Evolutionary conservation across 371 early-diverging fungal genomes (phyloP), one percentile per base, ranked within the genome.

Genomic region (Mortierella sp.): DNA sequence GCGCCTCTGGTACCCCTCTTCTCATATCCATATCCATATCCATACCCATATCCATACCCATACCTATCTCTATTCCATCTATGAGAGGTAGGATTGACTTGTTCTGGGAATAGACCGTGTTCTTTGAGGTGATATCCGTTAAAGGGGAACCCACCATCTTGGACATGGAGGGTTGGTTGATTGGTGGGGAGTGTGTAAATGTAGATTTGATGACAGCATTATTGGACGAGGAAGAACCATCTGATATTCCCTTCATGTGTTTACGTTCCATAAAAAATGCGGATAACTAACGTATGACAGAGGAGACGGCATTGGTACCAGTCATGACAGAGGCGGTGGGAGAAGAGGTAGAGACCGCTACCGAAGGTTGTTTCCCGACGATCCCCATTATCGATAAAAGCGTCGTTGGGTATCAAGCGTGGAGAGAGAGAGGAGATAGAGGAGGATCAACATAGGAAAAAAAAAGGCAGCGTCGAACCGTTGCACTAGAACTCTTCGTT

Each of bases 191-290:
- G 24, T 55, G 66, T 13, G 36, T 40, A 22, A 67, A 36, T 22
- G 64, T 65, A 4, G 64, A 24, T 40, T 60, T 70, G 62, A 66
- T 48, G 57, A 24, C 32, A n/a, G 13, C 10, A 24, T 65, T 59
- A 11, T 28, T 24, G 43, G 63, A 32, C 19, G 69, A 43, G 28
- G 65, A n/a, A 15, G 64, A 47, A 40, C 55, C 16, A 11, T 38
- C 11, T 0, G 60, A 48, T 22, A 57, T 3, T 28, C 40, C n/a
- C 19, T 74, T 74, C 10, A 71, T 69, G 2, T 69, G 75, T 24
- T 78, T 78, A 5, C 79, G 70, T 43, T 70, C 71, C 58, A 64
- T 8, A 16, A 74, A 66, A 22, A 61, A 58, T 15, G 65, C 13
- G 15, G 58, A 22, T 13, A 62, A 58, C 19, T 40, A 16, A 11